Conservation (phyloP, 2,329 filamentous ascomycete species). For the Truncatella angustata region DNA sequence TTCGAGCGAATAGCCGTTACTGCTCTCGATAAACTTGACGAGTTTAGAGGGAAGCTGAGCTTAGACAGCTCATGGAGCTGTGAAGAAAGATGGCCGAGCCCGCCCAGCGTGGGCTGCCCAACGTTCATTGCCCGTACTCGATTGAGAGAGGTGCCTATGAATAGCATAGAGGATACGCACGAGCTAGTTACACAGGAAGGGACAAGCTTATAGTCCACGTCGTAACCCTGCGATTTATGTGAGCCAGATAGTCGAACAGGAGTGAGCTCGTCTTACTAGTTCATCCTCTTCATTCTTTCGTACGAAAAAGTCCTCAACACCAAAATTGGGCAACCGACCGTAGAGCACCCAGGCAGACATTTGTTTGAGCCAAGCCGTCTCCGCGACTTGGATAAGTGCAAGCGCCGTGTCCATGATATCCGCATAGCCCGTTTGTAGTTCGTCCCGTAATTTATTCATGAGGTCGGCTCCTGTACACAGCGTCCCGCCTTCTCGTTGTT, state of each 20-base stretch:
- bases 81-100: constrained; percentile 60
- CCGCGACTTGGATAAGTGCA: constrained; percentile 72
- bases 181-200: constrained; percentile 76
- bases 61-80: constrained; percentile 69
- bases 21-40: constrained; percentile 66
- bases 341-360: constrained; percentile 89
- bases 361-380: constrained; percentile 89
- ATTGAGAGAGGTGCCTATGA: constrained; percentile 85
- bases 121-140: constrained; percentile 66
- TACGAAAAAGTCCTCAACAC: constrained; percentile 85
- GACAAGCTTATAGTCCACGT: constrained; percentile 57
- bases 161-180: constrained; percentile 80
- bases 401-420: constrained; percentile 78
- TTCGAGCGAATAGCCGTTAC: constrained; percentile 77
- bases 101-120: constrained; percentile 38
- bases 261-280: constrained; percentile 30
- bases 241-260: not conserved
- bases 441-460: constrained; percentile 72
- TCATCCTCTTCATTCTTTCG: constrained; percentile 44
- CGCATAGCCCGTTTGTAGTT: constrained; percentile 82
- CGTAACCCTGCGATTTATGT: constrained; percentile 50
- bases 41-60: constrained; percentile 71
- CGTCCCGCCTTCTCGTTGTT: constrained; percentile 29
- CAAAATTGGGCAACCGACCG: constrained; percentile 75
- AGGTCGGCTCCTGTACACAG: constrained; percentile 67